phyloP scores from a whole-genome alignment of 805 yeast genomes.

The Starmerella stellata region DNA sequence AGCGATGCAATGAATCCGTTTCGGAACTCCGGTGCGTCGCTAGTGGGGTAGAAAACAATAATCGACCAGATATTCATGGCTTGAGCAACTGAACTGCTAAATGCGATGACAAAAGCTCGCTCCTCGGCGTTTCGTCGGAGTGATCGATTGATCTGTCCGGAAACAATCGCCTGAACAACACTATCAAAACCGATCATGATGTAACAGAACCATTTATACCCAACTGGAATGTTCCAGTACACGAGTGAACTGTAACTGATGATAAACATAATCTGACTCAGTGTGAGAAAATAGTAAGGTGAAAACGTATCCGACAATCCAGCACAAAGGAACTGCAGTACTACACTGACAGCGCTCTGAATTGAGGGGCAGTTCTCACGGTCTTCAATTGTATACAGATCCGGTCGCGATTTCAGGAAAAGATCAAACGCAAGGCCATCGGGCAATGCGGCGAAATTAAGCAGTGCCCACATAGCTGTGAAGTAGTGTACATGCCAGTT shows the following conservation, averaged over 20 bases:
- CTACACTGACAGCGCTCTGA: constrained; percentile 28
- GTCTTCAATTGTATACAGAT: constrained; percentile 22
- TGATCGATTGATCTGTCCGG: constrained; percentile 30
- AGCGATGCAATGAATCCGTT: constrained; percentile 26
- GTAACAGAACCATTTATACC: constrained; percentile 27
- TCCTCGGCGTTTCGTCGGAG: too few species aligned
- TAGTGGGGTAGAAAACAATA: constrained; percentile 28
- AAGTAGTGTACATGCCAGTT: too few species aligned
- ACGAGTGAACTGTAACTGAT: constrained; percentile 26
- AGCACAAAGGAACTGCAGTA: constrained; percentile 26
- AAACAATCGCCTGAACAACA: constrained; percentile 27
- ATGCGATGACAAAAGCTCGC: too few species aligned
- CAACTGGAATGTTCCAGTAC: constrained; percentile 28
- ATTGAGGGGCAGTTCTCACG: constrained; percentile 28
- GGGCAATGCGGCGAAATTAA: constrained; percentile 27
- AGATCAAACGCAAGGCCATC: too few species aligned
- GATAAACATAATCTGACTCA: constrained; percentile 23
- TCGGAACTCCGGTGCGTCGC: constrained; percentile 26
- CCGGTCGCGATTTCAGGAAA: too few species aligned
- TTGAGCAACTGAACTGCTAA: constrained; percentile 26
- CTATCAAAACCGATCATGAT: constrained; percentile 24
- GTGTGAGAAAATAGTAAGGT: constrained; percentile 24
- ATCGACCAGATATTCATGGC: constrained; percentile 32
- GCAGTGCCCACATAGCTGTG: too few species aligned
- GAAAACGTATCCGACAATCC: constrained; percentile 26